Percentiles rank a stretch among this genome's conserved stretches.
These are phyloP conservation scores for Termitomyces sp. DNA, from an alignment of 768 basidiomycete species.

Conservation along the genomic window DNA sequence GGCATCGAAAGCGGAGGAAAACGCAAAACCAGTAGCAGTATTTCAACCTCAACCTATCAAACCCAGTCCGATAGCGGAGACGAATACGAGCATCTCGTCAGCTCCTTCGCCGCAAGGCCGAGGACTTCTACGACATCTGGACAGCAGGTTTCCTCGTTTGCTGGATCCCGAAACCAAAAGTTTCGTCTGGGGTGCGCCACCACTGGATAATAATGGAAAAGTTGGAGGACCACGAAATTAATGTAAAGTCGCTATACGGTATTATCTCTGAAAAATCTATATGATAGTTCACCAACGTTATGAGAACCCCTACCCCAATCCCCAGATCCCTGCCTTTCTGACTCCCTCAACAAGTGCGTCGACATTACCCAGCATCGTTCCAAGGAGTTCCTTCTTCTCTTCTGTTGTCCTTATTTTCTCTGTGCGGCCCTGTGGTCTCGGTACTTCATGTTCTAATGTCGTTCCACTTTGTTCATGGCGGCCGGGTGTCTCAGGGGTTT, in stretches of 20 bases:
- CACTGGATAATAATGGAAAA: conserved; percentile 56
- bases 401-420: conserved; percentile 53
- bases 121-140: conserved; percentile 43
- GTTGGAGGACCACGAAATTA: conserved; percentile 17
- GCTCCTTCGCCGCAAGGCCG: conserved; percentile 14
- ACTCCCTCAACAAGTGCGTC: conserved; percentile 88
- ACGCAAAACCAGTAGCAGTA: conserved; percentile 9
- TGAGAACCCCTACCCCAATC: conserved; percentile 35
- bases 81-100: background rate
- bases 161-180: conserved; percentile 60
- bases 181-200: conserved; percentile 68
- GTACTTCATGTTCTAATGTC: conserved; percentile 9
- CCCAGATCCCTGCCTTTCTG: conserved; percentile 84
- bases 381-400: conserved; percentile 78
- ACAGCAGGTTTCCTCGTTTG: conserved; percentile 39
- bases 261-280: background rate
- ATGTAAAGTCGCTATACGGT: background rate
- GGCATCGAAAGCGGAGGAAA: conserved; percentile 21
- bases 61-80: background rate
- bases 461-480: conserved; percentile 3
- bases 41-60: conserved; percentile 5
- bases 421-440: conserved; percentile 2
- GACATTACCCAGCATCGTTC: conserved; percentile 84
- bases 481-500: conserved; percentile 1
- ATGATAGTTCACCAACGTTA: background rate